Conservation (phyloP, 2,329 filamentous ascomycete genomes). For the Mycosphaerella arachidis region DNA sequence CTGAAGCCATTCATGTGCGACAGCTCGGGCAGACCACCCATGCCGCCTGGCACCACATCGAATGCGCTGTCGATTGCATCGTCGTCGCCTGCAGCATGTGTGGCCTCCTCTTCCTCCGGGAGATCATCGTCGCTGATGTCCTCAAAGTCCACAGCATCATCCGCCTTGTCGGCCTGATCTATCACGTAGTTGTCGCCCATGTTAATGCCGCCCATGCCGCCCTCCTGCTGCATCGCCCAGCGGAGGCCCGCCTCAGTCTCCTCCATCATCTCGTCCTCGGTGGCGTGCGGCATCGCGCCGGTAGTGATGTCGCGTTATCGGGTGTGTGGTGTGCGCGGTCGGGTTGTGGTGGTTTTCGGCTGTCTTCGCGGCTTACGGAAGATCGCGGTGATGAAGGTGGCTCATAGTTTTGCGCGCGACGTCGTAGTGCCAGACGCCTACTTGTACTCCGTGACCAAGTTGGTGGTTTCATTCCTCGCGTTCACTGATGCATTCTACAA, state of each 20-base stretch:
- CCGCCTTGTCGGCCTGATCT: conserved; percentile 69
- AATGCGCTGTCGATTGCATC: conserved; percentile 11
- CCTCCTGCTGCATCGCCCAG: conserved; percentile 22
- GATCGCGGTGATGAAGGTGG: not conserved
- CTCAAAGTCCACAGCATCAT: conserved; percentile 85
- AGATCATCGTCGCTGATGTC: conserved; percentile 91
- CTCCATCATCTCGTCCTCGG: conserved; percentile 16
- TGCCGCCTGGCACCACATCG: conserved; percentile 11
- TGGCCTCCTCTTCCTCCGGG: conserved; percentile 66
- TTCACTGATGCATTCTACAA: not conserved
- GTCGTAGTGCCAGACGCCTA: not conserved
- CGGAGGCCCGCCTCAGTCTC: conserved; percentile 16
- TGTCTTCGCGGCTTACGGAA: not conserved
- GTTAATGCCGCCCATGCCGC: conserved; percentile 20
- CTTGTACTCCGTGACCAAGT: not conserved
- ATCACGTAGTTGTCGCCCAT: conserved; percentile 32
- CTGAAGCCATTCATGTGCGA: conserved; percentile 20
- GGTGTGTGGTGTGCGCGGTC: not conserved
- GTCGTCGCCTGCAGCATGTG: conserved; percentile 17
- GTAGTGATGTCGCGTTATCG: not conserved
- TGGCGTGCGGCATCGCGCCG: conserved; percentile 37
- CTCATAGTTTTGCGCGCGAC: not conserved
- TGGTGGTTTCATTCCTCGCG: not conserved
- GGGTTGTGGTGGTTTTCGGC: not conserved
- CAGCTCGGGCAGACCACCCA: conserved; percentile 13